Conservation (phyloP, 352 stramenopile species). For the Blastocystis sp. region DNA sequence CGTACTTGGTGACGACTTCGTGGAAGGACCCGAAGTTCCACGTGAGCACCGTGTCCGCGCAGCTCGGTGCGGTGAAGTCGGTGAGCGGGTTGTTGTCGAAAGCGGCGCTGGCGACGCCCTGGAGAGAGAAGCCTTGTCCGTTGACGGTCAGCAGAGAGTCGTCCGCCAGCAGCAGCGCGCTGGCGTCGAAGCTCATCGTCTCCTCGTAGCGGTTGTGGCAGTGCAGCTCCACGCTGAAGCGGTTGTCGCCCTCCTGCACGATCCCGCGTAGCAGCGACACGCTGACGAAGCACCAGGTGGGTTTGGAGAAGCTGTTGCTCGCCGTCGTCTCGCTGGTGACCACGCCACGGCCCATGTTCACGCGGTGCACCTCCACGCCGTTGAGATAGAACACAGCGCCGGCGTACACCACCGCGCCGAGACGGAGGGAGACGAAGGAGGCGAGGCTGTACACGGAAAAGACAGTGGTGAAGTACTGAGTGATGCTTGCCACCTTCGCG, state of each 20-base stretch:
- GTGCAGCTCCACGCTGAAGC: constrained; percentile 3
- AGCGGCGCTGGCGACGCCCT: not conserved
- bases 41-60: not conserved
- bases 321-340: not conserved
- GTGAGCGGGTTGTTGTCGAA: constrained; percentile 7
- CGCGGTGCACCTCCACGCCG: constrained; percentile 2
- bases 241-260: not conserved
- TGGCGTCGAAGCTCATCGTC: not conserved
- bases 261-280: not conserved
- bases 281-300: not conserved
- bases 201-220: not conserved
- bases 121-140: not conserved
- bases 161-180: not conserved
- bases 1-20: not conserved
- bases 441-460: not conserved
- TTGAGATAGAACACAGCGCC: constrained; percentile 61
- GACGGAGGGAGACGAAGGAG: not conserved
- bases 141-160: not conserved
- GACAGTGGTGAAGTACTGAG: not conserved
- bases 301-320: not conserved
- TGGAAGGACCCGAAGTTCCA: not conserved
- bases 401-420: not conserved
- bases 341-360: not conserved
- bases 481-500: not conserved
- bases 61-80: not conserved